Evolutionary conservation across 2,329 filamentous ascomycete species (phyloP).

Genomic region (Penicillium sp.): DNA sequence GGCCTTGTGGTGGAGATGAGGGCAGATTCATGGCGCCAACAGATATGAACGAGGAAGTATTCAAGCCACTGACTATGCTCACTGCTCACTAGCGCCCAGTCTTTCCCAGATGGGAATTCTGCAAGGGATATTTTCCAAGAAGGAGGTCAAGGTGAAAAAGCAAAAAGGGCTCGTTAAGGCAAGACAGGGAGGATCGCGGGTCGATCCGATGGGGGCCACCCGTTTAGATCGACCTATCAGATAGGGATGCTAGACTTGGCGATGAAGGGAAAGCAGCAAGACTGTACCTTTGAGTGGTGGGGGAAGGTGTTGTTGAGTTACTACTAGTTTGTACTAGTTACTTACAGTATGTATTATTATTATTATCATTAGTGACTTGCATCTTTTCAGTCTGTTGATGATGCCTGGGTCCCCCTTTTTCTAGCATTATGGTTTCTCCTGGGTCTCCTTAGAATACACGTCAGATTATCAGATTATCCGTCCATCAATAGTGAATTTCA

Average conservation of each 20-base stretch:
- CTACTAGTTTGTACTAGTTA: neutral
- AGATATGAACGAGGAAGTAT: constrained; percentile 1
- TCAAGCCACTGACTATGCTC: neutral
- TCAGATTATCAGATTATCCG: constrained; percentile 1
- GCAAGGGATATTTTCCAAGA: constrained; percentile 10
- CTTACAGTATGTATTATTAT: neutral
- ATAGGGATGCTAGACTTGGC: neutral
- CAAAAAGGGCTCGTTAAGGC: neutral
- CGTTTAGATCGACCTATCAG: constrained; percentile 20
- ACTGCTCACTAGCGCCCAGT: neutral
- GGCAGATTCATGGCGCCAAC: neutral
- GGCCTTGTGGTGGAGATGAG: neutral
- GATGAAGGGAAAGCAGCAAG: neutral
- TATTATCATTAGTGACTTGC: neutral
- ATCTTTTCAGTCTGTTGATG: neutral
- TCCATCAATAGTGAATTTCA: too few species aligned
- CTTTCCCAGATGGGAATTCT: neutral
- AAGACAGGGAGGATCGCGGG: constrained; percentile 18
- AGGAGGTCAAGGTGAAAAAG: constrained; percentile 1
- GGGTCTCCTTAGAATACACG: neutral
- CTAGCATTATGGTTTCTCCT: neutral
- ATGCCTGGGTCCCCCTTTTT: neutral
- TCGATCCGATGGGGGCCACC: constrained; percentile 23
- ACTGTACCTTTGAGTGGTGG: neutral
- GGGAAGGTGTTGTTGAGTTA: neutral